A percentile compares a stretch with the other conserved stretches of the same genome.
Evolutionary conservation across 345 rosid genomes (phyloP).

Genomic region (Syzygium grande): DNA sequence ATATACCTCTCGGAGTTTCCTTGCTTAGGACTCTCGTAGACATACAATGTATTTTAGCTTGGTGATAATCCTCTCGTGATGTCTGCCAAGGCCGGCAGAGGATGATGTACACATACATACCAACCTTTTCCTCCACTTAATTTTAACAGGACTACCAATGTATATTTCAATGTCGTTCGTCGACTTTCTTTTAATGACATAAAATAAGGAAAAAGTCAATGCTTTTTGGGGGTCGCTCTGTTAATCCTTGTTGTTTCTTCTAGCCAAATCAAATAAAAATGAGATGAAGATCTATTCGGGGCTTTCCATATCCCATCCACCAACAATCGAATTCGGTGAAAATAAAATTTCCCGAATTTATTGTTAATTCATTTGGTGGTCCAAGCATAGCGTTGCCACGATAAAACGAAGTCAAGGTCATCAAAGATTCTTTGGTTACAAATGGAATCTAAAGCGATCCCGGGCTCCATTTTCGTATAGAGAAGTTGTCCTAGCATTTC

Average conservation of each 20-base stretch:
- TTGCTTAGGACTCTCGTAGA: neutral
- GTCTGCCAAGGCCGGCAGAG: neutral
- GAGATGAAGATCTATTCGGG: neutral
- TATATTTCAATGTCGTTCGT: neutral
- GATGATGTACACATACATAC: neutral
- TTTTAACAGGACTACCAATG: neutral
- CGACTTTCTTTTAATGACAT: neutral
- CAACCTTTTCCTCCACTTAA: neutral
- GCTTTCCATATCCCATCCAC: neutral
- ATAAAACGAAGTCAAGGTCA: neutral
- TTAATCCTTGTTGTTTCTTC: neutral
- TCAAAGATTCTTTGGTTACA: neutral
- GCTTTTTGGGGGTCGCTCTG: neutral
- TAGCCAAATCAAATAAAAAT: neutral
- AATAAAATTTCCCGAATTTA: neutral
- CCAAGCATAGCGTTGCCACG: fast-evolving
- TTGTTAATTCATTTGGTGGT: neutral
- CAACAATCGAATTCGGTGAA: neutral
- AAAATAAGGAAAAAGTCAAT: neutral
- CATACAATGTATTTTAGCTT: neutral
- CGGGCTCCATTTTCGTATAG: neutral
- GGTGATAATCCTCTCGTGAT: neutral
- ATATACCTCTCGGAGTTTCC: neutral
- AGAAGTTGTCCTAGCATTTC: neutral
- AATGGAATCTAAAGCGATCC: neutral